These are phyloP conservation scores for Quercus ilex DNA, from an alignment of 306 rosid genomes.

Conservation along the genomic window DNA sequence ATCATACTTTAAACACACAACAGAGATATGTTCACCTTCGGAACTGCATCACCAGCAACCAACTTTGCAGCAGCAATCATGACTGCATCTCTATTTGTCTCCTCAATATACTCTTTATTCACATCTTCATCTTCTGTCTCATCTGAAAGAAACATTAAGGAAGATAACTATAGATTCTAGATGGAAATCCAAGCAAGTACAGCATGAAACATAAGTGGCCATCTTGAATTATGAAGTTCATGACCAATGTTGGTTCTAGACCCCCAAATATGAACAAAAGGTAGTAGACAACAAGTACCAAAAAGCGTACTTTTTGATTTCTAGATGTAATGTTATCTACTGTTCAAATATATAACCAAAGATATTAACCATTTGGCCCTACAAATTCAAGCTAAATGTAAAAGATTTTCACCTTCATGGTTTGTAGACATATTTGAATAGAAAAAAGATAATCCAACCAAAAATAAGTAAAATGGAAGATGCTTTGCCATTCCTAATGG, in stretches of 20 bases:
- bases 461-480: neutral
- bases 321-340: neutral
- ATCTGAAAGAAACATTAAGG: slow-evolving; percentile 39
- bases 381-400: neutral
- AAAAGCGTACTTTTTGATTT: neutral
- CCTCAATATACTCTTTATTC: slow-evolving; percentile 75
- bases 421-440: neutral
- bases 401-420: neutral
- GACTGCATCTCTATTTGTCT: slow-evolving; percentile 66
- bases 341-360: neutral
- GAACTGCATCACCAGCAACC: slow-evolving; percentile 52
- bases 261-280: slow-evolving; percentile 7
- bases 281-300: neutral
- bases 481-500: neutral
- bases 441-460: neutral
- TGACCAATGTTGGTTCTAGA: slow-evolving; percentile 6
- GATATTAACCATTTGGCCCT: neutral
- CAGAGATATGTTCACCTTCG: slow-evolving; percentile 51
- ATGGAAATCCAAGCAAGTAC: slow-evolving; percentile 10
- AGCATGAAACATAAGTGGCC: neutral
- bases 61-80: slow-evolving; percentile 81
- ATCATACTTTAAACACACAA: neutral
- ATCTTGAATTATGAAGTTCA: slow-evolving; percentile 14
- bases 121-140: slow-evolving; percentile 79
- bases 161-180: slow-evolving; percentile 16